These are phyloP conservation scores for Opeltia flavorubescens DNA, from an alignment of 495 filamentous ascomycete genomes.

Conservation along the genomic window DNA sequence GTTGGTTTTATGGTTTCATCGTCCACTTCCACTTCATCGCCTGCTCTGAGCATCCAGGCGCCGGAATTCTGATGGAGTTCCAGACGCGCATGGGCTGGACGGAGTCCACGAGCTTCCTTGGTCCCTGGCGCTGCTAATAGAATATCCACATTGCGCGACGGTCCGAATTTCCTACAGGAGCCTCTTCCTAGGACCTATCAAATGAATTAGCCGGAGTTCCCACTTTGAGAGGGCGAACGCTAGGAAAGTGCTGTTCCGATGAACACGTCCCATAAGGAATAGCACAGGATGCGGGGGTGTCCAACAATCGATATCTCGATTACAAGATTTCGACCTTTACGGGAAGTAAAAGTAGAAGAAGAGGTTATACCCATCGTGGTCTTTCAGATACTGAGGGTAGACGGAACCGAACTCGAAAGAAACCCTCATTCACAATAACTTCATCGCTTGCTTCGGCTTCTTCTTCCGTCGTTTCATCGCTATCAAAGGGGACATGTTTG, in stretches of 20 bases:
- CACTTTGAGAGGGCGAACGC: no score
- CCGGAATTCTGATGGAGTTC: not conserved
- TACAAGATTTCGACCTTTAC: not conserved
- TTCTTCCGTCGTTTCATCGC: not conserved
- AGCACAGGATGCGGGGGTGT: not conserved
- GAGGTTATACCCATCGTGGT: not conserved
- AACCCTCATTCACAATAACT: not conserved
- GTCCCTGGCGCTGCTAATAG: not conserved
- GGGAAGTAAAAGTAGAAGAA: not conserved
- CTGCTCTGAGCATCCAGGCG: not conserved
- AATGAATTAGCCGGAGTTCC: no score
- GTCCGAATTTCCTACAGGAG: not conserved
- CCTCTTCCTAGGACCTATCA: not conserved
- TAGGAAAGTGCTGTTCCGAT: no score
- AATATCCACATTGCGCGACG: not conserved
- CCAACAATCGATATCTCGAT: no score
- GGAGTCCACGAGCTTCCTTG: not conserved
- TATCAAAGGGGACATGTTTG: not conserved
- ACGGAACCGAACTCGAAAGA: not conserved
- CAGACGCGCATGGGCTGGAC: not conserved
- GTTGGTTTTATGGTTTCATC: not conserved
- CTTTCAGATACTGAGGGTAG: not conserved
- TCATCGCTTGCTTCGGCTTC: not conserved
- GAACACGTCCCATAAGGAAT: no score
- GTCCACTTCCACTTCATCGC: not conserved